Base-by-base conservation (phyloP, 768 basidiomycete species). In the Phanerochaete carnosa region DNA sequence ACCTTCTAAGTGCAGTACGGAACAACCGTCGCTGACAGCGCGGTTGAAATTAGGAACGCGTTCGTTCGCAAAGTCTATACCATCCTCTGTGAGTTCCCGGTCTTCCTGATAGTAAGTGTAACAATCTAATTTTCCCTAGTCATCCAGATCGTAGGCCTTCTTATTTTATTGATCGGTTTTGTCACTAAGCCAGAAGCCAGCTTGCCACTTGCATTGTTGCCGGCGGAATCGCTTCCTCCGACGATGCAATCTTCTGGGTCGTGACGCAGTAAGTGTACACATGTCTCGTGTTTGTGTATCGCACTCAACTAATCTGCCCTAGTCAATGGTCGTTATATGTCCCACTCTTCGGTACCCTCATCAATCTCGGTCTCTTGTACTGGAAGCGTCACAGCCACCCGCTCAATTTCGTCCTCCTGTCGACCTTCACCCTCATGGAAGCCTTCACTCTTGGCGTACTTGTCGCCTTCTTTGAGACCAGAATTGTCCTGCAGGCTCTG, bases 321-420 rank as follows among this genome's bases (percentile, higher is more conserved):
- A 93, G 91, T 69, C 68, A 79, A 35, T 96, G 95, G 94, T 69
- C 89, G 2, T 84, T 94, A 75, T 92, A 89, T 69, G 75, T 92
- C 25, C 86, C 90, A 12, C 78, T 93, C 37, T 82, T 94, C 63
- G 92, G 87, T 23, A 89, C 92, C 23, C 76, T 98, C 60, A 72
- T 90, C 67, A 90, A 89, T 62, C 84, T 97, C 29, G 86, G 87
- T 1, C 74, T 92, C 35, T 82, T 95, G 4, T 96, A 86, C 78
- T 95, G 90, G 90, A 95, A 97, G 75, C 87, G 95, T 59, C 95
- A 96, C 73, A 86, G 84, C 70, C 86, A 92, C 72, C 96, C 96
- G 25, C 77, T 85, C 72, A 99, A 99, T 74, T 79, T 96, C 61
- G 79, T 93, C 49, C 78, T 98, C 29, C 79, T 99, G 37, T 85